Conservation (phyloP, 768 basidiomycete genomes). For the Suillus spraguei region DNA sequence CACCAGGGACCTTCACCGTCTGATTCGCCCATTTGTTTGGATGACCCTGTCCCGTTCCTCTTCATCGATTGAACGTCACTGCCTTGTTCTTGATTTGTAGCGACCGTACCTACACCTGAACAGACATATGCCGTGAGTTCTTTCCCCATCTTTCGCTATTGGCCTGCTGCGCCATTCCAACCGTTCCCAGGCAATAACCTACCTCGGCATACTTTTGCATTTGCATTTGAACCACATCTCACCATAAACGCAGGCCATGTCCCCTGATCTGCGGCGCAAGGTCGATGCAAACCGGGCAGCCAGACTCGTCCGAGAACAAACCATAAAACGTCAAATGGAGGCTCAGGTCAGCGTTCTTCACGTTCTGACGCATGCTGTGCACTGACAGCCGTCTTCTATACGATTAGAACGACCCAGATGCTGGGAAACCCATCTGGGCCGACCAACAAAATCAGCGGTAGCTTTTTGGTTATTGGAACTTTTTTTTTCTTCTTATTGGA, state of each 20-base stretch:
- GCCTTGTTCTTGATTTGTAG: slow-evolving; percentile 23
- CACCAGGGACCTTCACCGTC: slow-evolving; percentile 10
- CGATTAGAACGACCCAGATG: slow-evolving; percentile 28
- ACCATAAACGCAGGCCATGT: slow-evolving; percentile 48
- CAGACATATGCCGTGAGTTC: slow-evolving; percentile 37
- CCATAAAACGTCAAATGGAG: slow-evolving; percentile 51
- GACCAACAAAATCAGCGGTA: slow-evolving; percentile 24
- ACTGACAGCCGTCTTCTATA: not conserved
- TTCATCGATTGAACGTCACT: slow-evolving; percentile 2
- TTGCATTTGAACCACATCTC: slow-evolving; percentile 5
- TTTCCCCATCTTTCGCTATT: not conserved
- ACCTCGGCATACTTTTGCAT: not conserved
- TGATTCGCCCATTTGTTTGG: slow-evolving; percentile 17
- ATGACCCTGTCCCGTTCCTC: slow-evolving; percentile 5
- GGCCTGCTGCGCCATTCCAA: not conserved
- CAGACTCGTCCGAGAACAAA: slow-evolving; percentile 55
- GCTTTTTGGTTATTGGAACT: not conserved
- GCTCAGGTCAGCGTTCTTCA: slow-evolving; percentile 49
- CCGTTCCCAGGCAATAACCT: not conserved
- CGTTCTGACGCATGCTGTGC: slow-evolving; percentile 8
- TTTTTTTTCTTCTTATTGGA: not conserved
- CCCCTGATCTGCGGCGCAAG: slow-evolving; percentile 63
- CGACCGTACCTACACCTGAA: slow-evolving; percentile 38
- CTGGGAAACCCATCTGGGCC: slow-evolving; percentile 37
- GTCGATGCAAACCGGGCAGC: slow-evolving; percentile 61